phyloP scores from a whole-genome alignment of 83 land plant species.

The Diphasiastrum complanatum region DNA sequence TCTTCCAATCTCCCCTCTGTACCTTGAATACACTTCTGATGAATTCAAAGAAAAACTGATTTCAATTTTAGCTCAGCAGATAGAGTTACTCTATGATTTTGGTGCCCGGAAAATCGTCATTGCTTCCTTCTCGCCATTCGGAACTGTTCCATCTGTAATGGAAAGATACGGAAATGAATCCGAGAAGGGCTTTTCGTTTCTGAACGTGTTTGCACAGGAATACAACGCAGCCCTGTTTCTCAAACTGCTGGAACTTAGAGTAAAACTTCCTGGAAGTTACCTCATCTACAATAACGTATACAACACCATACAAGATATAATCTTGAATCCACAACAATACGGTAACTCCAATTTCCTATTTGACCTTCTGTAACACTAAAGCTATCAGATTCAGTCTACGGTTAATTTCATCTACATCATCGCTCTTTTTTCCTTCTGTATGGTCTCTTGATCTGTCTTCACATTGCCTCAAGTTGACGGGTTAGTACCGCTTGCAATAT shows the following conservation, averaged over 20 bases:
- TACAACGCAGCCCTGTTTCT: conserved; percentile 7
- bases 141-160: conserved; percentile 4
- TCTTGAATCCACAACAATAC: neutral
- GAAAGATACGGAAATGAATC: neutral
- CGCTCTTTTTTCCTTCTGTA: neutral
- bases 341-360: neutral
- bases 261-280: neutral
- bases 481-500: too few relatives aligned
- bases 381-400: too few relatives aligned
- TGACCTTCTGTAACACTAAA: too few relatives aligned
- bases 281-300: conserved; percentile 10
- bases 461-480: neutral
- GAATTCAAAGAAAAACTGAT: neutral
- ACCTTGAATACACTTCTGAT: neutral
- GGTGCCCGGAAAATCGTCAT: conserved; percentile 7
- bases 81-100: neutral
- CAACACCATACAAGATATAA: neutral
- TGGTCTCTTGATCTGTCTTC: neutral
- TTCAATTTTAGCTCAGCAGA: neutral
- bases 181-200: neutral
- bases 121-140: conserved; percentile 10
- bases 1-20: neutral
- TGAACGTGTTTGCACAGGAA: neutral
- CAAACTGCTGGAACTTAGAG: neutral
- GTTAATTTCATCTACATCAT: too few relatives aligned